Base-by-base conservation (phyloP, 2,329 filamentous ascomycete species). In the Fusarium sp. region DNA sequence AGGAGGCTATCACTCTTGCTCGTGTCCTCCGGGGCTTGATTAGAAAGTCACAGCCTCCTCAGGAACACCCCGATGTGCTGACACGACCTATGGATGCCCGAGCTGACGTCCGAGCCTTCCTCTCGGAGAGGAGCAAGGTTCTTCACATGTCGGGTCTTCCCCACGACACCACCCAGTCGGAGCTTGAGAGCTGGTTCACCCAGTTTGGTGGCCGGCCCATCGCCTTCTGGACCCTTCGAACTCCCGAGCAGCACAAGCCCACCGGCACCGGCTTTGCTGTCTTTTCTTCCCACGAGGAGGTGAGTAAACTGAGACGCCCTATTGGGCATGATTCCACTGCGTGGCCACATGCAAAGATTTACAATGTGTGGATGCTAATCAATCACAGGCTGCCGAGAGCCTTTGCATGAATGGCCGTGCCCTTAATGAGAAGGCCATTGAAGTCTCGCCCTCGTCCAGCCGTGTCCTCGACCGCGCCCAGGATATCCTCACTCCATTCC, bases 381-480 rank as follows among this genome's bases (percentile, higher is more conserved):
- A 67, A 34, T 18, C 38, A 18, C 50, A 97, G 95, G 96, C 96
- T 74, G 96, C 96, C 54, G 96, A 99, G 81, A 97, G 93, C 80
- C 87, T 99, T 64, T 98, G 96, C 84, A 99, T 99, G 96, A 99
- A 99, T 77, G 96, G 96, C 59, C 93, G 96, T 76, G 96, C 96
- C 58, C 86, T 99, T 65, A 99, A 98, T 77, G 96, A 99, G 81
- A 98, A 98, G 84, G 96, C 96, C 70, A 98, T 99, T 77, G 96
- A 99, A 81, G 96, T 99, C 64, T 97, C 96, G 4, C 96, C 96
- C 9, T 98, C 95, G 8, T 97, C 93, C n/a, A 96, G 93, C 82
- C 91, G 96, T 63, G 96, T 99, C 57, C 88, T 99, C 64, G 96
- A 99, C 81, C 91, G 95, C 73, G 96, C 96, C 61, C 92, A 94